Evolutionary conservation across 2,329 filamentous ascomycete genomes (phyloP).

Genomic region (Orbilia ellipsospora): DNA sequence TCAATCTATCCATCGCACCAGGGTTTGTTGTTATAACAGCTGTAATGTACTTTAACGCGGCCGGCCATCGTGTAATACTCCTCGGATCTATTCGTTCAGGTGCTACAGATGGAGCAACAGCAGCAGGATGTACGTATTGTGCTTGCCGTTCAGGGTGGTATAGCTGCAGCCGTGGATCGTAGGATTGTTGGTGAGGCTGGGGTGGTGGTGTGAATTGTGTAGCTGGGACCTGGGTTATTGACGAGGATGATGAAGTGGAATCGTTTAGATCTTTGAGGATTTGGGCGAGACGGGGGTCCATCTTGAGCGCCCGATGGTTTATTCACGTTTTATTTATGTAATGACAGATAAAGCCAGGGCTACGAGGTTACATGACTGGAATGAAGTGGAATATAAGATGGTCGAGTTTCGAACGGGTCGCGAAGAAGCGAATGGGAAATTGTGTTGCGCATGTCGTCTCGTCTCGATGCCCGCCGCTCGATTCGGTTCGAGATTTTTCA

Average conservation of each 20-base stretch:
- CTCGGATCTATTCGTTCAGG: slow-evolving; percentile 43
- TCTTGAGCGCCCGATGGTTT: not conserved
- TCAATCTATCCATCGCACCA: slow-evolving; percentile 53
- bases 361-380: too few species aligned
- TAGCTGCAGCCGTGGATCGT: slow-evolving; percentile 39
- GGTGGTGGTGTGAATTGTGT: not conserved
- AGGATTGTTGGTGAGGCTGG: slow-evolving; percentile 15
- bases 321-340: too few species aligned
- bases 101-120: not conserved
- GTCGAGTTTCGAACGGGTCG: not conserved
- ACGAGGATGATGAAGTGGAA: slow-evolving; percentile 6
- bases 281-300: slow-evolving; percentile 51
- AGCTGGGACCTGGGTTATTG: not conserved
- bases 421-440: not conserved
- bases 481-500: slow-evolving; percentile 29
- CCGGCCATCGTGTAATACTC: slow-evolving; percentile 56
- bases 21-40: slow-evolving; percentile 54
- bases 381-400: too few species aligned
- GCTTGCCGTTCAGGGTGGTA: slow-evolving; percentile 37
- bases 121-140: not conserved
- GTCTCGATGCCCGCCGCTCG: slow-evolving; percentile 24
- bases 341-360: too few species aligned
- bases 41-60: slow-evolving; percentile 58
- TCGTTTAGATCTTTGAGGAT: slow-evolving; percentile 42
- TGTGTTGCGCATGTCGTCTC: slow-evolving; percentile 55